Percentiles rank a stretch among this genome's conserved stretches.
Conservation (phyloP, 495 filamentous ascomycete genomes). For the Lasiosphaeria miniovina region DNA sequence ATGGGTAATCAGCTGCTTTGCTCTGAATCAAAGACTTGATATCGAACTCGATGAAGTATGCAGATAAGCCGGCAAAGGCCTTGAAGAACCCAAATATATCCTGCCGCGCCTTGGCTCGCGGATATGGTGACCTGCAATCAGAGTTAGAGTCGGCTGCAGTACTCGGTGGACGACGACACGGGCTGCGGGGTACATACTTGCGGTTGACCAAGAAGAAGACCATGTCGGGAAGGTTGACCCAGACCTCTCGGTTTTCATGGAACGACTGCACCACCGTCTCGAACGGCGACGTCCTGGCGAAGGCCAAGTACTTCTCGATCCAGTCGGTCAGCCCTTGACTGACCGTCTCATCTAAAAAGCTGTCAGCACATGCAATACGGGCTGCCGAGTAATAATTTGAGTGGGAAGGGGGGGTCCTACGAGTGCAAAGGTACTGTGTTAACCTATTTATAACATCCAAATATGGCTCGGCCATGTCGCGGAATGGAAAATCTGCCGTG, state of each 20-base stretch:
- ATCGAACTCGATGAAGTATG: conserved; percentile 33
- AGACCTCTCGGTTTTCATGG: conserved; percentile 37
- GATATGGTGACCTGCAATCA: conserved; percentile 11
- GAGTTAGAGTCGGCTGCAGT: conserved; percentile 5
- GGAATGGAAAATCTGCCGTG: conserved; percentile 40
- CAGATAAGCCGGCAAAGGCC: conserved; percentile 28
- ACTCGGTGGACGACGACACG: background rate
- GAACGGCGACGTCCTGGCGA: conserved; percentile 22
- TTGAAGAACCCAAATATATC: conserved; percentile 32
- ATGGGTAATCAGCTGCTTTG: conserved; percentile 8
- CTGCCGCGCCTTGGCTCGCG: conserved; percentile 15
- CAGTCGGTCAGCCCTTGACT: conserved; percentile 39
- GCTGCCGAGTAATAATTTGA: conserved; percentile 8
- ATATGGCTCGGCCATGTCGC: conserved; percentile 33
- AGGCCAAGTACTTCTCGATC: conserved; percentile 42
- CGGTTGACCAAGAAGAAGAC: conserved; percentile 17
- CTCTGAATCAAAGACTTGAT: conserved; percentile 9
- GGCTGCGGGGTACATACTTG: conserved; percentile 20
- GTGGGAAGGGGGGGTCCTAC: conserved; percentile 22
- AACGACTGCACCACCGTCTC: conserved; percentile 34
- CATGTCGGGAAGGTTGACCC: conserved; percentile 27
- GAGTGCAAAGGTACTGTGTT: conserved; percentile 36
- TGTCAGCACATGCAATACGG: conserved; percentile 25
- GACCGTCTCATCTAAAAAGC: conserved; percentile 36
- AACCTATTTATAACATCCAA: conserved; percentile 37